These are phyloP conservation scores for Amylostereum areolatum DNA, from an alignment of 1,284 basidiomycete genomes.

Conservation along the genomic window DNA sequence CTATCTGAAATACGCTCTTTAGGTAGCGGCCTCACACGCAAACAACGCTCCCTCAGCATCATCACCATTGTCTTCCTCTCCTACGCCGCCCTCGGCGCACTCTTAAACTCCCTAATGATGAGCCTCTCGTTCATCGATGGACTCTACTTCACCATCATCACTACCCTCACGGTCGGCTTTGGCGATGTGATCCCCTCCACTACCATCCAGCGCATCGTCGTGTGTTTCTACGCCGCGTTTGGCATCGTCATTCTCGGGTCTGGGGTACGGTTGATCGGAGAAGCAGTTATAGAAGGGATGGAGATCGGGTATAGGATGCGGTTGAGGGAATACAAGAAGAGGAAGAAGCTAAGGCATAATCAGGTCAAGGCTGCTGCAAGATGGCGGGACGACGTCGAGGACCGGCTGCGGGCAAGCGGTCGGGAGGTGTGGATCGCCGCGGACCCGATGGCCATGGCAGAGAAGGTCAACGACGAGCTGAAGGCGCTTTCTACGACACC, in stretches of 20 bases:
- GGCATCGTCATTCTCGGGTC: conserved; percentile 64
- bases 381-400: conserved; percentile 54
- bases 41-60: conserved; percentile 74
- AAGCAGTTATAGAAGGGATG: conserved; percentile 66
- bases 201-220: conserved; percentile 47
- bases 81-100: conserved; percentile 69
- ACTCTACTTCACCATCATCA: conserved; percentile 64
- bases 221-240: conserved; percentile 49
- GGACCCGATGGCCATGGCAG: conserved; percentile 16
- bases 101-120: conserved; percentile 55
- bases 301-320: conserved; percentile 57
- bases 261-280: conserved; percentile 60
- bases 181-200: conserved; percentile 63
- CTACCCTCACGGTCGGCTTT: conserved; percentile 75
- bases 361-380: conserved; percentile 37
- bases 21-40: conserved; percentile 77
- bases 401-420: conserved; percentile 44
- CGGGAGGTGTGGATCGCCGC: conserved; percentile 44
- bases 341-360: conserved; percentile 31
- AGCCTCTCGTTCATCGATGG: conserved; percentile 60
- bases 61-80: conserved; percentile 68
- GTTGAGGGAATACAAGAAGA: conserved; percentile 32
- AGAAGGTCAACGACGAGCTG: not conserved
- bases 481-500: not conserved
- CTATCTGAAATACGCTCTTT: conserved; percentile 1